A percentile compares a stretch with the other conserved stretches of the same genome.
These are phyloP conservation scores for Fusarium pseudoanthophilum DNA, from an alignment of 2,329 filamentous ascomycete genomes.

Conservation along the genomic window DNA sequence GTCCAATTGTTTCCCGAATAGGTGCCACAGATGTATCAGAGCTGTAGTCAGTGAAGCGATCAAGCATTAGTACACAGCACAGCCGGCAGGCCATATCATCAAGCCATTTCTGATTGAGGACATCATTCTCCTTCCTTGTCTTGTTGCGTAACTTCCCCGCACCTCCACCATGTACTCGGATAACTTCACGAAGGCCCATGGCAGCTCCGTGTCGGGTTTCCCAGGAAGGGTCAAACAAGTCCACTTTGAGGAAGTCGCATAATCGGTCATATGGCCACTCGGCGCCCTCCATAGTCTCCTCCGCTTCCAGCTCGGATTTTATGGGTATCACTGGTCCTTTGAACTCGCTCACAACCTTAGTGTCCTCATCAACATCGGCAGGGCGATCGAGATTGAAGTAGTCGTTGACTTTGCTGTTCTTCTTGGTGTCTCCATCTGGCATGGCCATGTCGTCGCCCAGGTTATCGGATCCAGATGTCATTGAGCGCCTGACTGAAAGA, in stretches of 20 bases:
- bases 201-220: conserved; percentile 96
- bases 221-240: conserved; percentile 94
- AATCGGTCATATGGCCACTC: conserved; percentile 96
- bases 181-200: conserved; percentile 91
- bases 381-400: conserved; percentile 91
- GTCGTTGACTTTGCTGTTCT: conserved; percentile 75
- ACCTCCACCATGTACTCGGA: conserved; percentile 89
- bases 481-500: conserved; percentile 74
- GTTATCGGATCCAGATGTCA: conserved; percentile 70
- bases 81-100: conserved; percentile 95
- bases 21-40: conserved; percentile 97
- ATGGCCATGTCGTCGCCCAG: conserved; percentile 69
- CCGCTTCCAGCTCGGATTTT: conserved; percentile 85
- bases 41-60: conserved; percentile 97
- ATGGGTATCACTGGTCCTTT: conserved; percentile 85
- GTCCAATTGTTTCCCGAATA: conserved; percentile 93
- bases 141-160: conserved; percentile 82
- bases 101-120: conserved; percentile 84
- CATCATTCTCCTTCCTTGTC: conserved; percentile 78
- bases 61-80: conserved; percentile 95
- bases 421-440: conserved; percentile 63
- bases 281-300: conserved; percentile 78
- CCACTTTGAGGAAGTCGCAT: conserved; percentile 92
- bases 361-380: conserved; percentile 83
- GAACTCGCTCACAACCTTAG: conserved; percentile 94